Conservation (phyloP, 2,329 filamentous ascomycete species). For the Aspergillus sp. region DNA sequence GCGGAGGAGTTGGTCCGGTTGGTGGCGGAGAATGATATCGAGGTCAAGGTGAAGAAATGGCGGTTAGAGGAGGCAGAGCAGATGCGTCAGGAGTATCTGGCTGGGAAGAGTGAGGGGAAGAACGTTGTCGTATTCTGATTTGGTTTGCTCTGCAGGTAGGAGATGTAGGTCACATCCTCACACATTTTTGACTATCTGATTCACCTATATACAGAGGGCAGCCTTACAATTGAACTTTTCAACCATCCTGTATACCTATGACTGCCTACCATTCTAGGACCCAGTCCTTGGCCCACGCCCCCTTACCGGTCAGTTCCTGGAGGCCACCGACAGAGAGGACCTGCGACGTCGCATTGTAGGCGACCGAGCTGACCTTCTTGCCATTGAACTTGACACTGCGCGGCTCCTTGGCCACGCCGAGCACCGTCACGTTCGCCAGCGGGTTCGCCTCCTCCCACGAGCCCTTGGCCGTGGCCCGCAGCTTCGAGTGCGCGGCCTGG, state of each 20-base stretch:
- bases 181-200: no score
- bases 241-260: no score
- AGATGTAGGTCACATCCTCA: no score
- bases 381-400: slow-evolving; percentile 55
- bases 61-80: slow-evolving; percentile 14
- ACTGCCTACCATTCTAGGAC: slow-evolving; percentile 54
- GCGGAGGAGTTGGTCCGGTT: slow-evolving; percentile 45
- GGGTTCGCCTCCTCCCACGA: slow-evolving; percentile 56
- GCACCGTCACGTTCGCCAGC: slow-evolving; percentile 62
- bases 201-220: no score
- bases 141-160: no score
- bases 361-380: slow-evolving; percentile 46
- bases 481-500: slow-evolving; percentile 29
- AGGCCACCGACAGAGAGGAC: slow-evolving; percentile 54
- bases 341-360: slow-evolving; percentile 48
- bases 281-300: slow-evolving; percentile 62
- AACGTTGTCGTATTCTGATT: slow-evolving; percentile 10
- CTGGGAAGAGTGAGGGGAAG: slow-evolving; percentile 7
- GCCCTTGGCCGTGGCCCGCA: slow-evolving; percentile 53
- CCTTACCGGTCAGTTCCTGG: slow-evolving; percentile 47
- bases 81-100: slow-evolving; percentile 14
- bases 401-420: slow-evolving; percentile 52
- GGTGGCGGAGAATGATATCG: slow-evolving; percentile 10
- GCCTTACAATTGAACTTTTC: no score
- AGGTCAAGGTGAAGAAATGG: slow-evolving; percentile 13